Evolutionary conservation across 768 basidiomycete species (phyloP).

Genomic region (Phallus indusiatus): DNA sequence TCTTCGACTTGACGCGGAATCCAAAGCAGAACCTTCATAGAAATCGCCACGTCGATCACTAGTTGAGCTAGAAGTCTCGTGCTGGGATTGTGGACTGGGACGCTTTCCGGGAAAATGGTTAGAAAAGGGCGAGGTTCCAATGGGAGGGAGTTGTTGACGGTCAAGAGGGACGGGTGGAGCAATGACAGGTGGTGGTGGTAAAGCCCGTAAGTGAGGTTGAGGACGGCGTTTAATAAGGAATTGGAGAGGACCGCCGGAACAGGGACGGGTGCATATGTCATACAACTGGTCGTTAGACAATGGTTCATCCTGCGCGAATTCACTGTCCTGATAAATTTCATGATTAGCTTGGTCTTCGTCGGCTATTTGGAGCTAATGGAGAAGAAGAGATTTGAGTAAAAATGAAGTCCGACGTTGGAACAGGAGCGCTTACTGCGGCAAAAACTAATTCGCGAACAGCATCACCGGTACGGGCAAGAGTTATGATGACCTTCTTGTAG

Average conservation of each 20-base stretch:
- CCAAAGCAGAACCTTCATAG: slow-evolving; percentile 46
- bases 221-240: slow-evolving; percentile 64
- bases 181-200: slow-evolving; percentile 26
- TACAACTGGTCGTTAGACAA: slow-evolving; percentile 63
- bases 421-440: slow-evolving; percentile 46
- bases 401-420: slow-evolving; percentile 6
- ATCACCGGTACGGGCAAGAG: slow-evolving; percentile 50
- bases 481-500: slow-evolving; percentile 64
- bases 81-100: slow-evolving; percentile 47
- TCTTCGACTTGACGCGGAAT: slow-evolving; percentile 51
- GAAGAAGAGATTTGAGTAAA: not conserved
- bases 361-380: slow-evolving; percentile 57
- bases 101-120: slow-evolving; percentile 40
- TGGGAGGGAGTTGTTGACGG: slow-evolving; percentile 13
- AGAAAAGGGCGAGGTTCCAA: slow-evolving; percentile 13
- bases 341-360: slow-evolving; percentile 76
- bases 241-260: slow-evolving; percentile 79
- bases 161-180: slow-evolving; percentile 44
- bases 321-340: slow-evolving; percentile 77
- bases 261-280: slow-evolving; percentile 58
- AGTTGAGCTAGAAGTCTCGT: slow-evolving; percentile 63
- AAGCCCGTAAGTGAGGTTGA: slow-evolving; percentile 22
- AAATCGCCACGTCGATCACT: slow-evolving; percentile 37
- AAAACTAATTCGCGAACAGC: slow-evolving; percentile 76
- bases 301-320: slow-evolving; percentile 68